Evolutionary conservation across 2,329 filamentous ascomycete genomes (phyloP).

Genomic region (Ophiostoma quercus): DNA sequence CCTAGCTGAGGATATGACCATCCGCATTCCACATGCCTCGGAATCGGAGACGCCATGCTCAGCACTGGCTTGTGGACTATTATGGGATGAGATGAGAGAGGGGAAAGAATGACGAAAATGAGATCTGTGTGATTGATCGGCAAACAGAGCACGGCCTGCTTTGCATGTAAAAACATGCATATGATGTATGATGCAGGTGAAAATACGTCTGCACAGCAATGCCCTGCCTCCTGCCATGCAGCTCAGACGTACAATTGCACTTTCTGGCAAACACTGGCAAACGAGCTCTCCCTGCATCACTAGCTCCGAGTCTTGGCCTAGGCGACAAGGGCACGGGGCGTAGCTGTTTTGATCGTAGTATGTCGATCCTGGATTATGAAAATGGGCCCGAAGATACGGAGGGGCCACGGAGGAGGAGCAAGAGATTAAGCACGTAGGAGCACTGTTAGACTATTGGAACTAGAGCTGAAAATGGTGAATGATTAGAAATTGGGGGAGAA

Average conservation of each 20-base stretch:
- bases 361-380: background rate
- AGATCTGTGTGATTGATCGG: background rate
- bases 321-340: slow-evolving; percentile 10
- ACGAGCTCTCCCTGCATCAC: slow-evolving; percentile 5
- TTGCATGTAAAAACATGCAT: background rate
- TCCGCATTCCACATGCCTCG: background rate
- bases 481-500: background rate
- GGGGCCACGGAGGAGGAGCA: background rate
- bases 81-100: background rate
- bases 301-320: background rate
- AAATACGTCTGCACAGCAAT: background rate
- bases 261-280: background rate
- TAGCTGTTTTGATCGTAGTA: slow-evolving; percentile 5
- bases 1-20: background rate
- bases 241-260: background rate
- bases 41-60: background rate
- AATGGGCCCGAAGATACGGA: background rate
- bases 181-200: background rate
- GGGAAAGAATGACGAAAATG: no score
- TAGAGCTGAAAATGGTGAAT: background rate
- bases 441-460: background rate
- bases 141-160: background rate
- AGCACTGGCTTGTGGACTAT: slow-evolving; percentile 10
- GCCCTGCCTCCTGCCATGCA: background rate
- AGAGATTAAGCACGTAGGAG: background rate